These are phyloP conservation scores for Lithocarpus polystachyus DNA, from an alignment of 306 rosid species.

Conservation along the genomic window DNA sequence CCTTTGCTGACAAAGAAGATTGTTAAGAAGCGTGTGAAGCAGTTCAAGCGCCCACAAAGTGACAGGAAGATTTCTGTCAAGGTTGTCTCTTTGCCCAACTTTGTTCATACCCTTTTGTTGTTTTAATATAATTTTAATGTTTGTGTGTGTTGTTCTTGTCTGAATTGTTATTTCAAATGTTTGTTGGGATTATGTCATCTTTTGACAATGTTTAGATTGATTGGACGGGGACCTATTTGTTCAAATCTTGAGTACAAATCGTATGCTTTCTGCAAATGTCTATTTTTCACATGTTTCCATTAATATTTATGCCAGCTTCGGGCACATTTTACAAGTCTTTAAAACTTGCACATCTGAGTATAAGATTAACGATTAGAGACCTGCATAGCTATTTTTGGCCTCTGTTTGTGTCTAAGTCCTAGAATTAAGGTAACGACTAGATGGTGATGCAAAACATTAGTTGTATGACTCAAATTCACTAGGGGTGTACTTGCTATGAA, in stretches of 20 bases:
- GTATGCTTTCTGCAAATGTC: too few relatives aligned
- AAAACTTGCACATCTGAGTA: too few relatives aligned
- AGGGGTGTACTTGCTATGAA: not conserved
- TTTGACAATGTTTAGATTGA: not conserved
- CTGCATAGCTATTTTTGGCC: too few relatives aligned
- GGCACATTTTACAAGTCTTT: too few relatives aligned
- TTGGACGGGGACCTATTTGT: not conserved
- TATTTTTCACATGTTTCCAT: too few relatives aligned
- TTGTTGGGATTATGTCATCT: not conserved
- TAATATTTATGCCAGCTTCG: too few relatives aligned
- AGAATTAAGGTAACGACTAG: not conserved
- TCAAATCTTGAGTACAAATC: not conserved
- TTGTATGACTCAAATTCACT: not conserved
- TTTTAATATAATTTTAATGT: not conserved
- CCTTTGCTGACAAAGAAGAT: conserved; percentile 59
- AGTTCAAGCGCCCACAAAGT: conserved; percentile 59
- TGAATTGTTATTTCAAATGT: not conserved
- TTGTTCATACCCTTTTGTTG: not conserved
- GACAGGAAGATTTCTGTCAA: conserved; percentile 56
- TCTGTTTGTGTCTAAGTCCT: too few relatives aligned
- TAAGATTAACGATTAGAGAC: too few relatives aligned
- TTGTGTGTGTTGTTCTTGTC: not conserved
- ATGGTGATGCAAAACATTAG: not conserved
- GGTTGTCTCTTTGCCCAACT: conserved; percentile 20
- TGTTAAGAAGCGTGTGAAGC: conserved; percentile 66